Conservation (phyloP, 2,329 filamentous ascomycete genomes). For the Penicillium sp. region DNA sequence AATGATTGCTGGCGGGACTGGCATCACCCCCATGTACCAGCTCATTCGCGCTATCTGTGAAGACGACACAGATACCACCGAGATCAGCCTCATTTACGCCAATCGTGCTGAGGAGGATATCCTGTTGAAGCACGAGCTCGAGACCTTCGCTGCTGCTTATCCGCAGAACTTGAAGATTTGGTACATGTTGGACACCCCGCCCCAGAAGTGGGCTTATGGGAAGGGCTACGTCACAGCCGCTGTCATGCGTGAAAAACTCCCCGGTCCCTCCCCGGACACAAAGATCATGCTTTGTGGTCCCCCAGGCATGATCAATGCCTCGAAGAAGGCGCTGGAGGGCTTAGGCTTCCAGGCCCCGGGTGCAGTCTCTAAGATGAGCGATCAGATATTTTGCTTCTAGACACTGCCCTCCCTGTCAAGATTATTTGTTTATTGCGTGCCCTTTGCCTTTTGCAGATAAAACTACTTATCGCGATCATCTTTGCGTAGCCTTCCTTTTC, state of each 20-base stretch:
- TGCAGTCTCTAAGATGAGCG: slow-evolving; percentile 53
- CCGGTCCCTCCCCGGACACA: slow-evolving; percentile 46
- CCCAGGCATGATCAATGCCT: slow-evolving; percentile 60
- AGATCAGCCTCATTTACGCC: slow-evolving; percentile 61
- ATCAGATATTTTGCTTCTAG: slow-evolving; percentile 60
- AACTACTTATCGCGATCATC: no score
- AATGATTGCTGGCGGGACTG: no score
- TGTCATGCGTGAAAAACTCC: slow-evolving; percentile 54
- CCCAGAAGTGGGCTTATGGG: slow-evolving; percentile 51
- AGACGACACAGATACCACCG: no score
- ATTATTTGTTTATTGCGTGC: no score
- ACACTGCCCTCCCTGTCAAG: no score
- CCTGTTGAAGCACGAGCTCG: slow-evolving; percentile 58
- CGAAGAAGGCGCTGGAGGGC: slow-evolving; percentile 53
- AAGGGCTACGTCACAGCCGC: slow-evolving; percentile 55
- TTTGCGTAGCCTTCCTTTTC: no score
- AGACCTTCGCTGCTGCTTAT: slow-evolving; percentile 54
- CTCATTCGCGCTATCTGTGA: no score
- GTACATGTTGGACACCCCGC: slow-evolving; percentile 56
- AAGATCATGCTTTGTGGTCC: slow-evolving; percentile 64
- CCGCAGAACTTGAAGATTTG: slow-evolving; percentile 58
- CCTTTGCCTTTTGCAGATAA: no score
- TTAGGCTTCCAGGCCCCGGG: slow-evolving; percentile 57
- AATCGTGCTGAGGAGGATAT: slow-evolving; percentile 63
- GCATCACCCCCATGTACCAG: no score